Conservation (phyloP, 805 yeast genomes). For the Scheffersomyces lignosus region DNA sequence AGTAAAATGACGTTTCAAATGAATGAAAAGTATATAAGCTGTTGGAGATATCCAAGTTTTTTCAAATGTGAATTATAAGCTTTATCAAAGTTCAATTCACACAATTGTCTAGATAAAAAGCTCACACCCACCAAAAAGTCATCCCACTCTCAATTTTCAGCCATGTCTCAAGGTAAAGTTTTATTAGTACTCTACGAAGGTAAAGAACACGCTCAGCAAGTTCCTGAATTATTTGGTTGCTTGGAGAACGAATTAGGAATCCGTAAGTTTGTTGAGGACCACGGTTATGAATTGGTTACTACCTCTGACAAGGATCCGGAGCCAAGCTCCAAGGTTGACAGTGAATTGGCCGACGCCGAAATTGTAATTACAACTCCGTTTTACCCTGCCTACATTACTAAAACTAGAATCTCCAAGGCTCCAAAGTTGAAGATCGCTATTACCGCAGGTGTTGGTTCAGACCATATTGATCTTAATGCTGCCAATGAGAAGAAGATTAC, state of each 20-base stretch:
- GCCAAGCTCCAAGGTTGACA: slow-evolving; percentile 56
- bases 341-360: slow-evolving; percentile 69
- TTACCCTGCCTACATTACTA: slow-evolving; percentile 75
- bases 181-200: slow-evolving; percentile 61
- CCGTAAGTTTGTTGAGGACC: slow-evolving; percentile 57
- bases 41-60: too few relatives aligned
- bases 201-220: slow-evolving; percentile 57
- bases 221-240: slow-evolving; percentile 63
- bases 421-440: slow-evolving; percentile 67
- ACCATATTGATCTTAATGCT: slow-evolving; percentile 72
- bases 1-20: too few relatives aligned
- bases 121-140: too few relatives aligned
- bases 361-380: slow-evolving; percentile 80
- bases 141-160: background rate
- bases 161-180: slow-evolving; percentile 31
- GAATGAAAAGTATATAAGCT: too few relatives aligned
- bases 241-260: slow-evolving; percentile 77
- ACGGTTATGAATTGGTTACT: slow-evolving; percentile 67
- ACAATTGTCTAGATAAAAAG: too few relatives aligned
- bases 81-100: too few relatives aligned
- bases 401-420: slow-evolving; percentile 66
- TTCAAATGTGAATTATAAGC: too few relatives aligned
- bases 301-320: slow-evolving; percentile 71
- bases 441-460: slow-evolving; percentile 87
- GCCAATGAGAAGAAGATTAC: slow-evolving; percentile 63